These are phyloP conservation scores for Chalciporus sp. DNA, from an alignment of 1,284 basidiomycete species.

Conservation along the genomic window DNA sequence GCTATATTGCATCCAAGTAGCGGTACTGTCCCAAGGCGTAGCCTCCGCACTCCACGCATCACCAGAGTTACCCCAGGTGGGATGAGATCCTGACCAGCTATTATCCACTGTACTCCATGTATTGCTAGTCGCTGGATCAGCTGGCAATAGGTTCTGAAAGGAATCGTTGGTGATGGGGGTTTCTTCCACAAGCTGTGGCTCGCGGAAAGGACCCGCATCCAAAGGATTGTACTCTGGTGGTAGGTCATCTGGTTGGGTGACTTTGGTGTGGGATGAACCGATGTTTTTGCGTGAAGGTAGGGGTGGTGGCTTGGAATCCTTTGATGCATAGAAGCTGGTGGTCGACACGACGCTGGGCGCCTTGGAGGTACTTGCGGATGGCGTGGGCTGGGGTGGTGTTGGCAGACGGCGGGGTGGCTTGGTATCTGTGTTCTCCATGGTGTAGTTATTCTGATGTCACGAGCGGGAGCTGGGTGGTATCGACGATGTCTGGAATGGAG, in stretches of 20 bases:
- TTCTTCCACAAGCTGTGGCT: slow-evolving; percentile 48
- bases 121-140: slow-evolving; percentile 14
- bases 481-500: slow-evolving; percentile 2
- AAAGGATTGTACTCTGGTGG: slow-evolving; percentile 31
- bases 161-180: slow-evolving; percentile 31
- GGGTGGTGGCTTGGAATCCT: slow-evolving; percentile 29
- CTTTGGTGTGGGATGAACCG: slow-evolving; percentile 37
- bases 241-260: slow-evolving; percentile 26
- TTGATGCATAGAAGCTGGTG: slow-evolving; percentile 32
- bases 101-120: slow-evolving; percentile 14
- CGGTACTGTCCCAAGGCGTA: slow-evolving; percentile 30
- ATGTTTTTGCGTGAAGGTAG: slow-evolving; percentile 34
- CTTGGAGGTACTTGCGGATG: slow-evolving; percentile 21
- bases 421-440: slow-evolving; percentile 31
- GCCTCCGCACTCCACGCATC: slow-evolving; percentile 24
- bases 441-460: background rate
- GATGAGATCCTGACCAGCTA: slow-evolving; percentile 21
- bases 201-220: slow-evolving; percentile 39
- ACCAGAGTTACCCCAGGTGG: slow-evolving; percentile 13
- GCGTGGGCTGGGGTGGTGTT: slow-evolving; percentile 23
- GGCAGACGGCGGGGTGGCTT: slow-evolving; percentile 23
- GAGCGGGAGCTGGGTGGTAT: slow-evolving; percentile 8
- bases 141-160: slow-evolving; percentile 34
- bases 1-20: slow-evolving; percentile 23
- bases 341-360: slow-evolving; percentile 28